A percentile compares a stretch with the other conserved stretches of the same genome.
These are phyloP conservation scores for Chimonanthus praecox DNA, from an alignment of 164 flowering plant species.

Conservation along the genomic window DNA sequence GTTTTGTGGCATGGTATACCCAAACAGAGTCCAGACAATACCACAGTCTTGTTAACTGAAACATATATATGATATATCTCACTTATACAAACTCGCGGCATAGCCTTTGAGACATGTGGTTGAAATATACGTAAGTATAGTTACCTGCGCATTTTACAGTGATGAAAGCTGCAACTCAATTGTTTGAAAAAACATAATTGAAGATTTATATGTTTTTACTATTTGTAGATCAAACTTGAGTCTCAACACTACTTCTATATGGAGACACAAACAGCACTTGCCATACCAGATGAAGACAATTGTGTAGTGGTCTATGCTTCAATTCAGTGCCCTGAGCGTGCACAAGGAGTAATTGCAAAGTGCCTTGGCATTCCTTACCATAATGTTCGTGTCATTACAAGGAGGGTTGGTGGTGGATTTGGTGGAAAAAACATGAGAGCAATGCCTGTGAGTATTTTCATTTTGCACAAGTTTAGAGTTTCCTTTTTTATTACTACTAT, in stretches of 20 bases:
- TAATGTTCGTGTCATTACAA: conserved; percentile 78
- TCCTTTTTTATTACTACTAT: no score
- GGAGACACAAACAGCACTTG: conserved; percentile 92
- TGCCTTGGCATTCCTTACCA: conserved; percentile 87
- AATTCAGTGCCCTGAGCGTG: conserved; percentile 56
- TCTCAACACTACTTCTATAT: conserved; percentile 86
- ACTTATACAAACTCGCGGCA: no score
- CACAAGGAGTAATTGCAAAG: conserved; percentile 49
- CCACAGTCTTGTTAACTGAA: no score
- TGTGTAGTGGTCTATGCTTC: conserved; percentile 81
- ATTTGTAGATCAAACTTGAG: conserved; percentile 62
- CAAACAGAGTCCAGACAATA: no score
- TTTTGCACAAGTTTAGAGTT: no score
- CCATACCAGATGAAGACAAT: conserved; percentile 91
- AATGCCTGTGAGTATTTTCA: conserved; percentile 53
- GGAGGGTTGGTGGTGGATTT: conserved; percentile 96
- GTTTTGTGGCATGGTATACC: no score
- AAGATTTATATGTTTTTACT: neutral
- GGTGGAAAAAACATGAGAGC: conserved; percentile 79
- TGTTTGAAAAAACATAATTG: neutral
- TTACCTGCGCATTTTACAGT: no score
- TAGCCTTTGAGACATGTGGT: neutral
- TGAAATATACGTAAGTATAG: neutral
- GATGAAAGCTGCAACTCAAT: neutral
- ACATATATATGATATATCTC: no score